Evolutionary conservation across 495 filamentous ascomycete species (phyloP).

Genomic region (Xylaria castorea): DNA sequence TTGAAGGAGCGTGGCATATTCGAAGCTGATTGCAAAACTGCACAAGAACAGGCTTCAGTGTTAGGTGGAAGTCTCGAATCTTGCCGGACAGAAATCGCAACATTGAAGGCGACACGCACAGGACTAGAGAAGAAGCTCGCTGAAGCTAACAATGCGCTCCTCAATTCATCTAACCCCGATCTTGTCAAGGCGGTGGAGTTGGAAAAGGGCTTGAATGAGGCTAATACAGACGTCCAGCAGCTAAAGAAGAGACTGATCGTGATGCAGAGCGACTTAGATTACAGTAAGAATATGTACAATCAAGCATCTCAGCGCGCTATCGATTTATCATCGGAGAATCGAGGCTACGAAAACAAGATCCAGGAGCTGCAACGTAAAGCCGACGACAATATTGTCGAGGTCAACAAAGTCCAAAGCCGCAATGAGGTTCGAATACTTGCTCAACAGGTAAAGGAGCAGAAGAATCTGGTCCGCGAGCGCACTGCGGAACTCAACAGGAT

Average conservation of each 20-base stretch:
- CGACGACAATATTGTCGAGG: constrained; percentile 54
- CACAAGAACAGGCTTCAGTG: constrained; percentile 31
- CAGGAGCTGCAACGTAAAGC: constrained; percentile 58
- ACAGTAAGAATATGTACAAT: constrained; percentile 68
- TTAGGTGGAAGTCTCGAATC: constrained; percentile 43
- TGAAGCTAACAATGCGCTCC: constrained; percentile 54
- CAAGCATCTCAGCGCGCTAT: constrained; percentile 62
- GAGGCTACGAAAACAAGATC: constrained; percentile 55
- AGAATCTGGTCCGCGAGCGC: constrained; percentile 61
- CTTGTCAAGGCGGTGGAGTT: constrained; percentile 54
- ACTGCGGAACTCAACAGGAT: constrained; percentile 62
- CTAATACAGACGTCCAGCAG: constrained; percentile 43
- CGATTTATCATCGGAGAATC: constrained; percentile 58
- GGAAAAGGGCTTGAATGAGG: constrained; percentile 46
- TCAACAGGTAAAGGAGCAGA: constrained; percentile 57
- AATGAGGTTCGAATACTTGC: constrained; percentile 39
- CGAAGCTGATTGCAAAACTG: constrained; percentile 42
- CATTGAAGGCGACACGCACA: constrained; percentile 58
- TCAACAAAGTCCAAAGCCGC: constrained; percentile 60
- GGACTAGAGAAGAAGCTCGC: constrained; percentile 58
- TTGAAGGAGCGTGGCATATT: constrained; percentile 47
- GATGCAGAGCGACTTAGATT: constrained; percentile 59
- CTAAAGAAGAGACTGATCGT: constrained; percentile 54
- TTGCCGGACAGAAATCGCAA: constrained; percentile 50
- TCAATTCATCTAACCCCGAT: constrained; percentile 55